A percentile compares a stretch with the other conserved stretches of the same genome.
phyloP scores from a whole-genome alignment of 352 stramenopile species.

The Phytophthora uliginosa region DNA sequence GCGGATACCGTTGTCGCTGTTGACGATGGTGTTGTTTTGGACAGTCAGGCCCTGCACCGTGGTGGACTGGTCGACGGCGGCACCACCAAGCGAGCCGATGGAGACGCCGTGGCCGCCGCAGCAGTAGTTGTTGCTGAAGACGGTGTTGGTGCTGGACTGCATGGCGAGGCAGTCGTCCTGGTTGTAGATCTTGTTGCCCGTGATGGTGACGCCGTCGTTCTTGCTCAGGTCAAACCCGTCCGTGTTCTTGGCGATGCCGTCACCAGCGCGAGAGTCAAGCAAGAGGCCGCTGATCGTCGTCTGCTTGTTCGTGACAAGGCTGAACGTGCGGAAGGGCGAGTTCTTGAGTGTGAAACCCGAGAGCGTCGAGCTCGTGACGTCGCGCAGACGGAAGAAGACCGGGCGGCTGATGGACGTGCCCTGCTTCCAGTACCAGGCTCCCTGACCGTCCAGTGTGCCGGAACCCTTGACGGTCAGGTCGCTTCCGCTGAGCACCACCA shows the following conservation, averaged over 20 bases:
- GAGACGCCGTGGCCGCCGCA: constrained; percentile 33
- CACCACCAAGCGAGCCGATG: constrained; percentile 43
- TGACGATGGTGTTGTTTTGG: constrained; percentile 36
- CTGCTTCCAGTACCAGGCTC: constrained; percentile 45
- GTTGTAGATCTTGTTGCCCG: constrained; percentile 25
- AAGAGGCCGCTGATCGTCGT: constrained; percentile 25
- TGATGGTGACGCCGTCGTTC: constrained; percentile 23
- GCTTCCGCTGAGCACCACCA: constrained; percentile 33
- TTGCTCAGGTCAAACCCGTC: constrained; percentile 21
- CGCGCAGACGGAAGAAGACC: constrained; percentile 20
- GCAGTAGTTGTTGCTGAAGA: constrained; percentile 28
- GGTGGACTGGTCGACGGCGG: constrained; percentile 16
- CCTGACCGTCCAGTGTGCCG: constrained; percentile 43
- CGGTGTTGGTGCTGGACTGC: constrained; percentile 30
- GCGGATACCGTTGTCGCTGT: constrained; percentile 28
- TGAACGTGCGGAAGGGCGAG: constrained; percentile 32
- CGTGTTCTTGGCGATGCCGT: constrained; percentile 21
- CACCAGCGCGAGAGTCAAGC: constrained; percentile 14
- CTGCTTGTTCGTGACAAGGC: constrained; percentile 27
- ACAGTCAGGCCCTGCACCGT: constrained; percentile 37
- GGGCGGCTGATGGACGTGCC: constrained; percentile 24
- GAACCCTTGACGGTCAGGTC: constrained; percentile 28
- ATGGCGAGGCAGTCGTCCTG: constrained; percentile 25
- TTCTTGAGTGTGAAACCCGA: constrained; percentile 46
- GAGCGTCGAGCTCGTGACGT: constrained; percentile 25